Evolutionary conservation across 495 filamentous ascomycete genomes (phyloP).

Genomic region (Aspergillus avenaceus): DNA sequence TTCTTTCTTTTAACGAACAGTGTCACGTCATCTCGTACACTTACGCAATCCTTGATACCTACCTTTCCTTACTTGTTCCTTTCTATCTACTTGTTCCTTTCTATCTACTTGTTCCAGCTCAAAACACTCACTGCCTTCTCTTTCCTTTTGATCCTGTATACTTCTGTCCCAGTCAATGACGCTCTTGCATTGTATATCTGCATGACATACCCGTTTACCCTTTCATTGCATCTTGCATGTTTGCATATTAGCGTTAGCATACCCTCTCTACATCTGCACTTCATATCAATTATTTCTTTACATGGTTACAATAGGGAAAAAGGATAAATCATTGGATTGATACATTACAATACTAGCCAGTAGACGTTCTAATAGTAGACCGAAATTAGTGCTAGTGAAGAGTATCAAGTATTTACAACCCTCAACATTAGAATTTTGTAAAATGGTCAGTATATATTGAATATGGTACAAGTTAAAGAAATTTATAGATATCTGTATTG

Average conservation of each 20-base stretch:
- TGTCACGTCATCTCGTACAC: neutral
- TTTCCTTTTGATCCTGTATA: neutral
- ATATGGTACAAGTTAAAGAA: no score
- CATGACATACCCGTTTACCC: neutral
- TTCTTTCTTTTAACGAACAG: neutral
- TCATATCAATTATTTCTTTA: neutral
- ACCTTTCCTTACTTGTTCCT: neutral
- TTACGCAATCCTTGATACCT: slow-evolving; percentile 4
- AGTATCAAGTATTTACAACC: no score
- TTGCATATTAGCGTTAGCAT: slow-evolving; percentile 3
- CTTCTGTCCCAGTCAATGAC: neutral
- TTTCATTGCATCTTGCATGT: neutral
- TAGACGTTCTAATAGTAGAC: no score
- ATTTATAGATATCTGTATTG: no score
- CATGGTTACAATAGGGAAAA: no score
- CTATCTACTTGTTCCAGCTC: neutral
- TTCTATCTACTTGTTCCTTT: no score
- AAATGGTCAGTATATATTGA: no score
- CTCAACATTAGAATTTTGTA: no score
- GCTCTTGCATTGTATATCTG: neutral
- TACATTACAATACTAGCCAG: no score
- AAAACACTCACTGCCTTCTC: neutral
- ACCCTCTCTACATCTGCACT: neutral
- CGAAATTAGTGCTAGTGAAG: no score
- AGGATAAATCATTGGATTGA: no score